Base-by-base conservation (phyloP, 2,329 filamentous ascomycete species). In the Phyllosticta paracitricarpa region DNA sequence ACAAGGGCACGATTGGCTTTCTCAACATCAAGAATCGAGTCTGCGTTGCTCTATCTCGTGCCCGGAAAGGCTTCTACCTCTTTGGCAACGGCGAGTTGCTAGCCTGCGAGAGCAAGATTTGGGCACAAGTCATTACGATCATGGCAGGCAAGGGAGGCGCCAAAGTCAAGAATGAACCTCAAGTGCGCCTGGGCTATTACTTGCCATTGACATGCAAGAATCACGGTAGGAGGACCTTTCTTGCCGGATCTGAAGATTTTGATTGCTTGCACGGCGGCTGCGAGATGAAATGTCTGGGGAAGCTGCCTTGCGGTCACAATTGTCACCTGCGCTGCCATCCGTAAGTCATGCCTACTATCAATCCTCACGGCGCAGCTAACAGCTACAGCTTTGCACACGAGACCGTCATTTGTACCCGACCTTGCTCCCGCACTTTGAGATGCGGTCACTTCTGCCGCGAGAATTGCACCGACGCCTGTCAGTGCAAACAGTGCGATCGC, bases 51-150 rank as follows among this genome's bases (percentile, higher is more conserved):
- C 69, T 87, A 1, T 86, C 84, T 17, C 85, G 92, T 59, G 91
- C 92, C 3, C 86, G 84, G 61, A 80, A 86, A 5, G 91, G 91
- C 0, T 84, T 96, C 63, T 96, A 92, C 72, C 79, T 96, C 51
- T 96, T 96, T 69, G 92, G 91, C 1, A 90, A 96, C 67, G 82
- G 82, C 12, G 67, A 79, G 8, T 82, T 83, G 6, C 66, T 83
- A 0, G 79, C 79, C 0, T 69, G 71, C 14, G 66, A 71, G 0
- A 79, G 78, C 63, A 70, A 69, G 1, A 76, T 83, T 4, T 87
- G 83, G 83, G 74, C 71, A 52, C 70, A 78, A 25, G 76, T 86
- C 17, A 69, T 77, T 2, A 70, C 74, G 2, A 76, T 79, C 1
- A 80, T 87, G 68, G 68, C 69, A 2, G 61, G 67, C 0, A 76